phyloP scores from a whole-genome alignment of 2,329 filamentous ascomycete species.

The Microsporum ferrugineum region DNA sequence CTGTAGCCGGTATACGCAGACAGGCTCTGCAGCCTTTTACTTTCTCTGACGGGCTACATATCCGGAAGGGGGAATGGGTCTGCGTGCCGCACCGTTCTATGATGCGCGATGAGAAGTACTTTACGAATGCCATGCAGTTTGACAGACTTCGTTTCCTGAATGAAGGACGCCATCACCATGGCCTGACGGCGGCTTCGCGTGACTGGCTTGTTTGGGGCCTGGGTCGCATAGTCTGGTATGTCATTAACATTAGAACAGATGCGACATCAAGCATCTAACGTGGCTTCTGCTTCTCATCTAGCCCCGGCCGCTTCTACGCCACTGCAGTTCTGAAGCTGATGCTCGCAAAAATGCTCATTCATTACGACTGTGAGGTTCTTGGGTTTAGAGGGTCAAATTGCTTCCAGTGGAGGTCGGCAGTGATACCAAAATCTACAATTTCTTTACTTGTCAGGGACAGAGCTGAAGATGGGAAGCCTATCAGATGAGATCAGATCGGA shows the following conservation, averaged over 20 bases:
- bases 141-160: background rate
- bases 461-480: too few species aligned
- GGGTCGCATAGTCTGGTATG: too few species aligned
- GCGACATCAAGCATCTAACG: background rate
- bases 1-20: background rate
- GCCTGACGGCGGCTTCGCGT: too few species aligned
- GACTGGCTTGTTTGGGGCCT: too few species aligned
- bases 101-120: background rate
- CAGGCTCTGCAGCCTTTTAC: background rate
- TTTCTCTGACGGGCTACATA: background rate
- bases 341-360: background rate
- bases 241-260: background rate
- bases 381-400: background rate
- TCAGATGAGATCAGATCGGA: too few species aligned
- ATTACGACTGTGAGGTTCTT: background rate
- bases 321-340: background rate
- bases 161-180: too few species aligned
- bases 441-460: too few species aligned
- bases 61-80: background rate
- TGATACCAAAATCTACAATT: background rate
- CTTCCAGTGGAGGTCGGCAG: background rate
- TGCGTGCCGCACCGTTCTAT: background rate
- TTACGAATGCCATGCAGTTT: background rate
- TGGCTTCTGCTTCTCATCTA: background rate
- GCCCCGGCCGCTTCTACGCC: background rate